These are phyloP conservation scores for Cornus controversa DNA, from an alignment of 148 eudicot genomes.

Conservation along the genomic window DNA sequence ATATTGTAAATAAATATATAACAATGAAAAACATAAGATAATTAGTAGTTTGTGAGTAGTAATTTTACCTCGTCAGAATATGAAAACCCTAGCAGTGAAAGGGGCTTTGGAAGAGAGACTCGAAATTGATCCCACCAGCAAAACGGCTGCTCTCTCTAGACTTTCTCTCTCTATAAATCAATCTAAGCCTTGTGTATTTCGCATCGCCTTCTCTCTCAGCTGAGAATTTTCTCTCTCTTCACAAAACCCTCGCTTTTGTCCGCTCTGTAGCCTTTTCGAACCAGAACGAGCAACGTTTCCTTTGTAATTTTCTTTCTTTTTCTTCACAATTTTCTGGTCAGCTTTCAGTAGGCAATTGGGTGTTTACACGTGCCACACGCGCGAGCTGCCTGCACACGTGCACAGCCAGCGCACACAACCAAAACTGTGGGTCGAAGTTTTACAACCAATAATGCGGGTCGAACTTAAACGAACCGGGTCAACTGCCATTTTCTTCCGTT, in stretches of 20 bases:
- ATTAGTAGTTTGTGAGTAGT: not conserved
- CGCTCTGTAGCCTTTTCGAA: slow-evolving; percentile 1
- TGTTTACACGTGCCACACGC: not conserved
- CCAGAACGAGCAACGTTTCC: slow-evolving; percentile 10
- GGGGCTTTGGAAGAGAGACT: not conserved
- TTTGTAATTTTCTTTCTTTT: not conserved
- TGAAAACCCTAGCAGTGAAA: slow-evolving; percentile 7
- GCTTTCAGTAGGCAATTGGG: not conserved
- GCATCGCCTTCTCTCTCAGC: not conserved
- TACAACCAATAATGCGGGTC: not conserved
- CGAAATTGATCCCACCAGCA: slow-evolving; percentile 7
- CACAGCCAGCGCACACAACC: not conserved
- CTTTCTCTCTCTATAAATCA: not conserved
- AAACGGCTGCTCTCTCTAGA: not conserved
- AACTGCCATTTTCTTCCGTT: not conserved
- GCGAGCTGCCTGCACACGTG: not conserved
- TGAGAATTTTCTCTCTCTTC: slow-evolving; percentile 9
- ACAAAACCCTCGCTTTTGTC: slow-evolving; percentile 17
- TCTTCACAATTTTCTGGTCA: not conserved
- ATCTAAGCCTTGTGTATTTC: not conserved
- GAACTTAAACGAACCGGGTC: not conserved
- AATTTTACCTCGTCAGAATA: not conserved
- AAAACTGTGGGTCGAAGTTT: no score
- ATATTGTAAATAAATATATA: not conserved
- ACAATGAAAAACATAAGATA: not conserved